Conservation (phyloP, 2,329 filamentous ascomycete species). For the Clonostachys byssicola region DNA sequence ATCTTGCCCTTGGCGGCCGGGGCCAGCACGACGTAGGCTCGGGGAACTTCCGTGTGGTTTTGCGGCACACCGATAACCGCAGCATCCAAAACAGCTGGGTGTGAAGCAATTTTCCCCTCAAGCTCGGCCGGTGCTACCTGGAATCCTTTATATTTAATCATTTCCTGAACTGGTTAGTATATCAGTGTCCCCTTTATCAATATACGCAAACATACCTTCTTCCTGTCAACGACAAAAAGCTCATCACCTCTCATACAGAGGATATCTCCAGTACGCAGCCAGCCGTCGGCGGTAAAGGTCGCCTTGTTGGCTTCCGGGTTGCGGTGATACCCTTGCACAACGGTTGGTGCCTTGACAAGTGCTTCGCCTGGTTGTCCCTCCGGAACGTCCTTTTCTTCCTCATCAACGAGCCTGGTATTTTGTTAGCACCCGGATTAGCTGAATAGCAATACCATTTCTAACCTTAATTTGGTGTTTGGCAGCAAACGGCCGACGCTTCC, state of each 20-base stretch:
- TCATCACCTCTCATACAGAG: slow-evolving; percentile 65
- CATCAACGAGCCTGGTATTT: slow-evolving; percentile 25
- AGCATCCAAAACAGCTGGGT: slow-evolving; percentile 44
- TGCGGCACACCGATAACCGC: slow-evolving; percentile 56
- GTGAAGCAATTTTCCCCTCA: slow-evolving; percentile 37
- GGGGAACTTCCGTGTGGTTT: slow-evolving; percentile 41
- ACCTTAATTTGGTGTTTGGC: too few relatives aligned
- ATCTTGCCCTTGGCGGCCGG: slow-evolving; percentile 12
- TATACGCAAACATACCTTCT: slow-evolving; percentile 44
- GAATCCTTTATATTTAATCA: slow-evolving; percentile 51
- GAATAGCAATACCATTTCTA: too few relatives aligned
- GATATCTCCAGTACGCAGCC: slow-evolving; percentile 79
- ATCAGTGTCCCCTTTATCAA: slow-evolving; percentile 17
- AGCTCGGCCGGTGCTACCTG: slow-evolving; percentile 66
- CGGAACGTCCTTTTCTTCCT: slow-evolving; percentile 29
- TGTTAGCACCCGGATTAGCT: too few relatives aligned
- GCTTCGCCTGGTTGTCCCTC: slow-evolving; percentile 50
- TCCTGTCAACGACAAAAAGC: slow-evolving; percentile 76
- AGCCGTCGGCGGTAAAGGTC: slow-evolving; percentile 48
- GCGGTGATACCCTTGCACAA: slow-evolving; percentile 68
- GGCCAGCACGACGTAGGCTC: slow-evolving; percentile 25
- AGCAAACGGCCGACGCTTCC: slow-evolving; percentile 32
- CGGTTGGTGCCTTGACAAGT: slow-evolving; percentile 65
- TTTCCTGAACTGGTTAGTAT: slow-evolving; percentile 39
- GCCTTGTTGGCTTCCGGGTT: slow-evolving; percentile 62